Percentiles rank a stretch among this genome's conserved stretches.
Evolutionary conservation across 1,284 basidiomycete species (phyloP).

Genomic region (Ganoderma multipileum): DNA sequence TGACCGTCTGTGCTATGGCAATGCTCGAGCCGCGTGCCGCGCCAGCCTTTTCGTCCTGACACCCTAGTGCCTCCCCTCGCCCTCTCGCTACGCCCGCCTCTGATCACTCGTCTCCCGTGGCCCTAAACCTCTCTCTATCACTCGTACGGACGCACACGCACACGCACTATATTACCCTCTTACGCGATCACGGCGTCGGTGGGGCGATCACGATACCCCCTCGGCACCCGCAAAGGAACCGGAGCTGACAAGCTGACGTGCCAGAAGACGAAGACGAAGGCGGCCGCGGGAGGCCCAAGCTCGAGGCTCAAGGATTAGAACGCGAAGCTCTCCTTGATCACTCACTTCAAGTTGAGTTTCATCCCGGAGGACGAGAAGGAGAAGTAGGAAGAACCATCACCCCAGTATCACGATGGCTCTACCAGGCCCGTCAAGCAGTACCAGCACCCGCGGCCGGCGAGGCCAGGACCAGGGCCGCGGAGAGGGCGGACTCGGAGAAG

Average conservation of each 20-base stretch:
- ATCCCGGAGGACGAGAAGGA: background rate
- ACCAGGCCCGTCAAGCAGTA: background rate
- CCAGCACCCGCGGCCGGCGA: background rate
- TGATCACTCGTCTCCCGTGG: background rate
- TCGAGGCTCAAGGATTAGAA: too few species aligned
- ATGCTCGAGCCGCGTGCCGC: background rate
- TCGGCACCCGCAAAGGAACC: slow-evolving; percentile 1
- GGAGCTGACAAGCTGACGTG: background rate
- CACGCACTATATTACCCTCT: background rate
- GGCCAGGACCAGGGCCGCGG: background rate
- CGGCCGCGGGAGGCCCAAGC: background rate
- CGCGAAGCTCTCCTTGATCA: slow-evolving; percentile 5
- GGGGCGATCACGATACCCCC: background rate
- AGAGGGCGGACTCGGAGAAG: background rate
- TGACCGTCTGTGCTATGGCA: background rate
- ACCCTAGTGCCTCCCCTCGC: background rate
- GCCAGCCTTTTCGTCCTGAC: background rate
- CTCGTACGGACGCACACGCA: background rate
- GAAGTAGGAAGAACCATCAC: background rate
- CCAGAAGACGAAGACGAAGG: background rate
- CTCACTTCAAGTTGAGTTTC: background rate
- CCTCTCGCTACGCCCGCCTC: slow-evolving; percentile 3
- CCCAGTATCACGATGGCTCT: background rate
- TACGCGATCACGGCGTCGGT: background rate
- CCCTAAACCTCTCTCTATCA: background rate